These are phyloP conservation scores for Cryptococcus sp. DNA, from an alignment of 1,284 basidiomycete species.

Conservation along the genomic window DNA sequence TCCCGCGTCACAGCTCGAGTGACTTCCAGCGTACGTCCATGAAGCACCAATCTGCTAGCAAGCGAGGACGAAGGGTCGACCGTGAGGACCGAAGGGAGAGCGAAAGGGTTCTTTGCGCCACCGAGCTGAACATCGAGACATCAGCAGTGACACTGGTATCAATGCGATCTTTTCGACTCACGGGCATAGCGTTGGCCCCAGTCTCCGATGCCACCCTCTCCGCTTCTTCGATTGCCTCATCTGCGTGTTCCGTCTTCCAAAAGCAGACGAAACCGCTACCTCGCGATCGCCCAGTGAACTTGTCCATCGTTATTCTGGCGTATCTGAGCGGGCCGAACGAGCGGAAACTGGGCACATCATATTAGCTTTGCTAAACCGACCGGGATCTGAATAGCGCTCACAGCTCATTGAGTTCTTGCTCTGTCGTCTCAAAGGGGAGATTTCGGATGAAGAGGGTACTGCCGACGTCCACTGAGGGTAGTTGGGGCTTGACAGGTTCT, in stretches of 20 bases:
- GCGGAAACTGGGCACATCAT: constrained; percentile 61
- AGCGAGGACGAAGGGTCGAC: constrained; percentile 90
- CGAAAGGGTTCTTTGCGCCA: constrained; percentile 72
- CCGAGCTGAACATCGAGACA: constrained; percentile 33
- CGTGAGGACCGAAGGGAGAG: constrained; percentile 80
- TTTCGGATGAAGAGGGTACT: constrained; percentile 95
- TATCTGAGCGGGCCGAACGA: constrained; percentile 91
- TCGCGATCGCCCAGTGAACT: constrained; percentile 76
- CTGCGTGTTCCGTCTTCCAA: constrained; percentile 90
- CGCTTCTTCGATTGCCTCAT: constrained; percentile 79
- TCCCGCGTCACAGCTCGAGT: constrained; percentile 87
- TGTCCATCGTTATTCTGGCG: constrained; percentile 87
- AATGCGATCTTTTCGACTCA: constrained; percentile 19
- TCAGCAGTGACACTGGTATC: background rate
- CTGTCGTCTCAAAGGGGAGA: constrained; percentile 86
- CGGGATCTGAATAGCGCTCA: constrained; percentile 52
- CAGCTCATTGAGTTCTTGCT: constrained; percentile 82
- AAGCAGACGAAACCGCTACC: constrained; percentile 98
- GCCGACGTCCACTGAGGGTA: constrained; percentile 78
- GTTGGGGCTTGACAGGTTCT: constrained; percentile 65
- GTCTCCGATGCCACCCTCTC: constrained; percentile 67
- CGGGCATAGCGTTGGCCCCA: constrained; percentile 49
- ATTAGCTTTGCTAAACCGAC: background rate
- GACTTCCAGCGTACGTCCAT: constrained; percentile 90
- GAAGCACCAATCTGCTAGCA: constrained; percentile 80